A percentile compares a stretch with the other conserved stretches of the same genome.
Conservation (phyloP, 2,329 filamentous ascomycete genomes). For the Aulographum hederae region DNA sequence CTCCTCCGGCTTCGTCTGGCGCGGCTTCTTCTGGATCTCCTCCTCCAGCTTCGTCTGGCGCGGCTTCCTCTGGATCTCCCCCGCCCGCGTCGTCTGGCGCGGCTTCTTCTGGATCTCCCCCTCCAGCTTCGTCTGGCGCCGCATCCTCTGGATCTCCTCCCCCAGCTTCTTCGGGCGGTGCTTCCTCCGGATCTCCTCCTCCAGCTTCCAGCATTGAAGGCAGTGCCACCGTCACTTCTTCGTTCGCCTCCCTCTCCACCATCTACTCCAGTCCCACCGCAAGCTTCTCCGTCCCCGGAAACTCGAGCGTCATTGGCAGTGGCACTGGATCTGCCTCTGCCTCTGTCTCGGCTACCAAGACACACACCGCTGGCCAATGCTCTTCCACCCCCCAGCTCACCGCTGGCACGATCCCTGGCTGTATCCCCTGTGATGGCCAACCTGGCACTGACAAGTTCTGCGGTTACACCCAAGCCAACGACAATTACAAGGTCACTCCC, state of each 20-base stretch:
- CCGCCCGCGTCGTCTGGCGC: no score
- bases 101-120: no score
- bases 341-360: not conserved
- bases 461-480: conserved; percentile 1
- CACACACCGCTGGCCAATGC: not conserved
- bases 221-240: not conserved
- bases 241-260: not conserved
- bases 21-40: no score
- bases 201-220: not conserved
- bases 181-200: not conserved
- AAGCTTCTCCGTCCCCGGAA: not conserved
- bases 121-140: no score
- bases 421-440: conserved; percentile 3
- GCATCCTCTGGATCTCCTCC: no score
- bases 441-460: conserved; percentile 3
- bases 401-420: not conserved
- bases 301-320: not conserved
- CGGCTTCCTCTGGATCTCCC: no score
- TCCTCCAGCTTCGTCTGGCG: no score
- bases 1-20: no score
- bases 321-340: not conserved
- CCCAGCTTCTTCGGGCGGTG: not conserved
- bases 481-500: conserved; percentile 2
- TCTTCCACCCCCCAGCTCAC: not conserved
- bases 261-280: not conserved